Base-by-base conservation (phyloP, 345 rosid genomes). In the Xanthoceras sorbifolium region DNA sequence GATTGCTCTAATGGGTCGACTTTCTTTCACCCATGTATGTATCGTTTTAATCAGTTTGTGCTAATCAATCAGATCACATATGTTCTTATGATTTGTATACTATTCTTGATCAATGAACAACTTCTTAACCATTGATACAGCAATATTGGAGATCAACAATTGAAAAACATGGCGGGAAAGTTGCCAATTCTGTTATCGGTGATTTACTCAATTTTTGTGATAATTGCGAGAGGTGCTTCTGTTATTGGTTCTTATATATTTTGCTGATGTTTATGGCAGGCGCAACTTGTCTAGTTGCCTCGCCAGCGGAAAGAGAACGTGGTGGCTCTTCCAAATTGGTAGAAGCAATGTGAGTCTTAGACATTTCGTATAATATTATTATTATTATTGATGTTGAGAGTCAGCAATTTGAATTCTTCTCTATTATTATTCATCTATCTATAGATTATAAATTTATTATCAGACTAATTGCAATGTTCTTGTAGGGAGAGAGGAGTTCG, bases 1-100 rank as follows among this genome's bases (percentile, higher is more conserved):
- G 84, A 83, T 93, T n/a, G 84, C 93, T 10, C 84, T 94, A 3
- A 85, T 84, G 65, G 95, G 94, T 65, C 92, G 91, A 64, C 91
- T 90, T 71, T 84, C 91, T 3, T 83, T 86, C 42, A 92, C 92
- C 54, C 97, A 90, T 81, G 95, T 92, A 78, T 44, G 83, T 63
- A 23, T 4, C 9, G 31, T 9, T 20, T 77, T 80, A 4, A 55
- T 25, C 69, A 20, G 50, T 22, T 36, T 36, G 28, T 20, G 38
- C 52, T 46, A 15, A 5, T 17, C n/a, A 54, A 12, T 4, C 60
- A 6, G 11, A 17, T 18, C 60, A 18, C 6, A 25, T 60, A n/a
- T n/a, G n/a, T 9, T 22, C 64, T 25, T 42, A 11, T 55, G 25
- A 55, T 6, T 1, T 63, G 48, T 15, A 12, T 42, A 40, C 73